phyloP scores from a whole-genome alignment of 495 filamentous ascomycete species.

The Podospora bellae-mahoneyi region DNA sequence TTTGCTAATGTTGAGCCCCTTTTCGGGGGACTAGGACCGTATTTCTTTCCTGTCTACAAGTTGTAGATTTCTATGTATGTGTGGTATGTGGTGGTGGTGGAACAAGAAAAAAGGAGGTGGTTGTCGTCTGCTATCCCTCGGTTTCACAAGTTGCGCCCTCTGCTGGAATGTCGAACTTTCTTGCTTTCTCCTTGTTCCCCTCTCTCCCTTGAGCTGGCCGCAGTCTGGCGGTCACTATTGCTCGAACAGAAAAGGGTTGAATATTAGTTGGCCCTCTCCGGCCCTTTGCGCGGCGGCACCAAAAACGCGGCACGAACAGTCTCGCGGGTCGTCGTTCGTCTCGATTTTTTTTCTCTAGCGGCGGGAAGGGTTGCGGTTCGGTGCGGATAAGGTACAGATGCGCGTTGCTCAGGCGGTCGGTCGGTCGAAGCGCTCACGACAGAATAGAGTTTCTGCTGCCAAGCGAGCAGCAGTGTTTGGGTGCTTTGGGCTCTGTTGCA shows the following conservation, averaged over 20 bases:
- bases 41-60: not conserved
- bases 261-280: conserved; percentile 16
- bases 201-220: conserved; percentile 5
- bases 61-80: conserved; percentile 8
- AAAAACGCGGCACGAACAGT: conserved; percentile 3
- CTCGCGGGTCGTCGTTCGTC: not conserved
- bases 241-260: conserved; percentile 10
- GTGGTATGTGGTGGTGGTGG: conserved; percentile 4
- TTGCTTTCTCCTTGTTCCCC: conserved; percentile 7
- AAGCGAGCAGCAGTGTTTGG: conserved; percentile 13
- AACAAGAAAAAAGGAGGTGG: not conserved
- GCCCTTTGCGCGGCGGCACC: not conserved
- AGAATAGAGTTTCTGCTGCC: conserved; percentile 4
- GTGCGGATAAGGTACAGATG: conserved; percentile 4
- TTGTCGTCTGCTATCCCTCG: not conserved
- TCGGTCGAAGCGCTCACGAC: not conserved
- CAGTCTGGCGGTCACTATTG: conserved; percentile 15
- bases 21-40: conserved; percentile 17
- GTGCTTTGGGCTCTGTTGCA: conserved; percentile 19
- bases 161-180: conserved; percentile 7
- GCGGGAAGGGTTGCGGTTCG: conserved; percentile 5
- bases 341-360: conserved; percentile 4
- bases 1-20: conserved; percentile 23
- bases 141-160: not conserved
- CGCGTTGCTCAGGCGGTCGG: not conserved